These are phyloP conservation scores for Avena insularis DNA, from an alignment of 176 grass and related monocot species.

Conservation along the genomic window DNA sequence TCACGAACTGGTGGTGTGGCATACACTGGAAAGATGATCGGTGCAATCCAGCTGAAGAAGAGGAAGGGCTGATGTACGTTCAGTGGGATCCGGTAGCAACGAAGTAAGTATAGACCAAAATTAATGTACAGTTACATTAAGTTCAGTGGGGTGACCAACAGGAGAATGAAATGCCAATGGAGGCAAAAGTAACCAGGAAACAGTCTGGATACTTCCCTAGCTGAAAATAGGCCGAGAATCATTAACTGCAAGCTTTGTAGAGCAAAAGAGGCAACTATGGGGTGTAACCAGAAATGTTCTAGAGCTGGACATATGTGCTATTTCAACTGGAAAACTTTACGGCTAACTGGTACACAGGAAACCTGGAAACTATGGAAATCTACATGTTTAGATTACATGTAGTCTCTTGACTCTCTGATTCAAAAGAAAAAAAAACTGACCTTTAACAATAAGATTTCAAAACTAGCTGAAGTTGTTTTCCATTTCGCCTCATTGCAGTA, in stretches of 20 bases:
- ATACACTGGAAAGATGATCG: constrained; percentile 8
- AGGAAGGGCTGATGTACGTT: neutral
- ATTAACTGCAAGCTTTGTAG: neutral
- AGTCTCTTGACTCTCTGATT: neutral
- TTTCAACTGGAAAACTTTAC: constrained; percentile 13
- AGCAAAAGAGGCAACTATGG: neutral
- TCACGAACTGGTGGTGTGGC: neutral
- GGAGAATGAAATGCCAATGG: neutral
- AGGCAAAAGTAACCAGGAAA: neutral
- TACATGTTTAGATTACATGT: neutral
- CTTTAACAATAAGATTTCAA: neutral
- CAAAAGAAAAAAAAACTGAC: neutral
- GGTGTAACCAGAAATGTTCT: neutral
- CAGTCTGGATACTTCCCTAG: neutral
- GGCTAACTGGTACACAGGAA: neutral
- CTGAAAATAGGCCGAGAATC: neutral
- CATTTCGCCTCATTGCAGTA: neutral
- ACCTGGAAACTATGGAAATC: neutral
- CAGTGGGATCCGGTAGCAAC: neutral
- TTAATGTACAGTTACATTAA: neutral
- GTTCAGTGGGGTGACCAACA: neutral
- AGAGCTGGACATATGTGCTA: neutral
- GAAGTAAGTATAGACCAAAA: neutral
- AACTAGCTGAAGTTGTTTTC: constrained; percentile 8
- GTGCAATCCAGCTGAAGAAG: neutral